phyloP scores from a whole-genome alignment of 768 basidiomycete species.

The Boletus barrowsii region DNA sequence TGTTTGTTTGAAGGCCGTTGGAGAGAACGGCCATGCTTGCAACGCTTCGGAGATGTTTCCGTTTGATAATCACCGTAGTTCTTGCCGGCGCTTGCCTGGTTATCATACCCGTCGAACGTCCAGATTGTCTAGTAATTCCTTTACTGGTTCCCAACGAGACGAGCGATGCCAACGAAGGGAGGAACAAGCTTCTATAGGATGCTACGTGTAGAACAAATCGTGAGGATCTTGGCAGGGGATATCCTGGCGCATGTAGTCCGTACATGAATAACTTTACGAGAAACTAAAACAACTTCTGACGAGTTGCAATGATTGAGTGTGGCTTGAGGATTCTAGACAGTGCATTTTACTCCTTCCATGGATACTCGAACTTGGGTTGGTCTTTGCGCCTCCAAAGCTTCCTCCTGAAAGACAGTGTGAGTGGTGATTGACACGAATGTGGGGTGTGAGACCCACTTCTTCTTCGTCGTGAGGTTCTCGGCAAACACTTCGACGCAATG shows the following conservation, averaged over 20 bases:
- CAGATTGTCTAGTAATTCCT: neutral
- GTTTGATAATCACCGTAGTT: neutral
- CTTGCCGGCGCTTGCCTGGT: no score
- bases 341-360: constrained; percentile 67
- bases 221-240: neutral
- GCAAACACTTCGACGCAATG: constrained; percentile 83
- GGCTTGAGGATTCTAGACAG: constrained; percentile 8
- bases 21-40: neutral
- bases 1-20: neutral
- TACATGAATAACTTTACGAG: neutral
- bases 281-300: neutral
- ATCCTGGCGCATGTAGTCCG: neutral
- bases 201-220: neutral
- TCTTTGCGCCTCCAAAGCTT: constrained; percentile 91
- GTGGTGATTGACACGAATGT: neutral
- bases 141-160: neutral
- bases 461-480: constrained; percentile 81
- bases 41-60: neutral
- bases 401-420: constrained; percentile 50
- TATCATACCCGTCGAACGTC: neutral
- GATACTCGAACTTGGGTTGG: constrained; percentile 82
- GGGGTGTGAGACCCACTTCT: constrained; percentile 63
- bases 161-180: neutral
- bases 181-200: neutral
- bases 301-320: neutral